Evolutionary conservation across 768 basidiomycete genomes (phyloP).

Genomic region (Boletus subparvulus): DNA sequence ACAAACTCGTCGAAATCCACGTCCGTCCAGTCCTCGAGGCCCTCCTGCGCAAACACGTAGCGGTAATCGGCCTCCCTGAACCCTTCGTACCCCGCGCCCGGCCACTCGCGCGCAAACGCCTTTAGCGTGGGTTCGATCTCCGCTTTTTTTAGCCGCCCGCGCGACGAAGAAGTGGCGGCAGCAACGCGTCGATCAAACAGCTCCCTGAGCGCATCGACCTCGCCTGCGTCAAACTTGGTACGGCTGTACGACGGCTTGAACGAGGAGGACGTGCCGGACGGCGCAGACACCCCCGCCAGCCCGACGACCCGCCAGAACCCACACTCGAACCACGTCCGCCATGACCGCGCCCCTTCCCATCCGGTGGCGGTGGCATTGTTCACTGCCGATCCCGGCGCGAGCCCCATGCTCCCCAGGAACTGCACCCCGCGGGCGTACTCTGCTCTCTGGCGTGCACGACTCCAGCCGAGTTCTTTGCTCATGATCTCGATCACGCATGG

Average conservation of each 20-base stretch:
- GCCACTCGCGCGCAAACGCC: conserved; percentile 38
- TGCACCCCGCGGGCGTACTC: conserved; percentile 60
- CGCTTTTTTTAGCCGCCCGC: conserved; percentile 37
- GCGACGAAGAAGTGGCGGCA: neutral
- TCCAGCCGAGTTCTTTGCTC: conserved; percentile 84
- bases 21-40: conserved; percentile 52
- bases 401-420: conserved; percentile 86
- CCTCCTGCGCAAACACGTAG: conserved; percentile 77
- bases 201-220: conserved; percentile 42
- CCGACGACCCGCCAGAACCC: conserved; percentile 26
- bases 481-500: conserved; percentile 91
- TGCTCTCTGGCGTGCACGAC: conserved; percentile 48
- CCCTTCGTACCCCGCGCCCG: conserved; percentile 52
- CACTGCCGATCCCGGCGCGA: conserved; percentile 44
- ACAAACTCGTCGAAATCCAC: conserved; percentile 85
- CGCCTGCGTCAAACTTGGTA: conserved; percentile 54
- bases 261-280: conserved; percentile 2
- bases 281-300: conserved; percentile 3
- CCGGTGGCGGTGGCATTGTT: neutral
- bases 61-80: conserved; percentile 62
- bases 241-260: conserved; percentile 40
- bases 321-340: conserved; percentile 16
- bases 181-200: conserved; percentile 31
- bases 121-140: conserved; percentile 45
- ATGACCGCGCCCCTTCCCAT: conserved; percentile 8